Base-by-base conservation (phyloP, 148 eudicot species). In the Vaccinium myrtillus region DNA sequence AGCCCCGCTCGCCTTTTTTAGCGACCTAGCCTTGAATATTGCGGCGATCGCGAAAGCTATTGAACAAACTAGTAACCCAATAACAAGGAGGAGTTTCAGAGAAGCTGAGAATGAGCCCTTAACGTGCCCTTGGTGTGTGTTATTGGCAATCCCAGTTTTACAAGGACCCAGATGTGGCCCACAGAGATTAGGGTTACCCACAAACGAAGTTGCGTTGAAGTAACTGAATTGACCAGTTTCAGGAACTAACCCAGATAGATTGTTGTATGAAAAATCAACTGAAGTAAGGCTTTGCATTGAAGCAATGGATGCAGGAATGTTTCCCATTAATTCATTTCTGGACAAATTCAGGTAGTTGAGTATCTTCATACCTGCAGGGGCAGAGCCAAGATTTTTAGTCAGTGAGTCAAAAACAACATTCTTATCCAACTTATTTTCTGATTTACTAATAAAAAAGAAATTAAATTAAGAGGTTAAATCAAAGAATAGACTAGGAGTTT, bases 201-300 rank as follows among this genome's bases (percentile, higher is more conserved):
- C 21, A 83, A 94, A 94, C 2, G 95, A 96, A 8, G 99, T 96
- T 82, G 88, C 91, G 73, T 96, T 94, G 87, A 96, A 96, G 87
- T 92, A 94, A 87, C 98, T 91, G 86, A 96, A 94, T 74, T 96
- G 98, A 19, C 99, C 99, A 53, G 97, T 91, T 27, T 92, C 97
- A 5, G 95, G 99, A 46, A 96, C 97, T 83, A 93, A 87, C 36
- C 99, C 99, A 54, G 94, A 92, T 53, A 96, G 86, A 89, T 92
- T 93, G 63, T 96, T 96, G 73, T 94, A 96, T 6, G 99, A 96
- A 79, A 96, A 96, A 94, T 96, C 99, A 89, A 93, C 98, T 10
- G 97, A 92, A 48, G 99, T 96, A 36, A 96, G 86, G 79, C 98
- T 94, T 79, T 96, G 98, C 98, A 94, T 96, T 30, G 88, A 87